Evolutionary conservation across 768 basidiomycete species (phyloP).

Genomic region (Leccinellum luteum): DNA sequence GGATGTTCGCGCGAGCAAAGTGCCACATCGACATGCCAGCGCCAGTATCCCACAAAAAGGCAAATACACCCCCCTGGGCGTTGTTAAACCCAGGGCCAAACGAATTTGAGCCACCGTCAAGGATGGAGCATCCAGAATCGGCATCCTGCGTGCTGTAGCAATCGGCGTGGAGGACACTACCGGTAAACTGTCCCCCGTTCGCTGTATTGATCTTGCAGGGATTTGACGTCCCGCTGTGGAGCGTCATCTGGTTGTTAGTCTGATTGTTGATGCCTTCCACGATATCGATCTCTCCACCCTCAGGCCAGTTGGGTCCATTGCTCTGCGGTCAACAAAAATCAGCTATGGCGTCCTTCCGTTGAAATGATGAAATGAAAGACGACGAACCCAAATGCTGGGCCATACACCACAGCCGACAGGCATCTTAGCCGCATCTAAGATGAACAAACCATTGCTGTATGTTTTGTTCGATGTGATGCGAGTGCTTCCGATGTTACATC

Average conservation of each 20-base stretch:
- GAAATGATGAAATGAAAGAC: background rate
- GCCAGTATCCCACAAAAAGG: constrained; percentile 47
- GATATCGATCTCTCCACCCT: constrained; percentile 65
- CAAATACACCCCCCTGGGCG: constrained; percentile 52
- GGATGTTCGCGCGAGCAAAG: constrained; percentile 50
- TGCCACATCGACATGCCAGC: constrained; percentile 54
- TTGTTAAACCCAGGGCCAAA: constrained; percentile 37
- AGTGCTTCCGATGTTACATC: constrained; percentile 39
- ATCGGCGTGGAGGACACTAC: constrained; percentile 16
- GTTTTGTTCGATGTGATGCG: constrained; percentile 61
- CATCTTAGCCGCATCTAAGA: constrained; percentile 67
- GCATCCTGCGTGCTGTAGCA: constrained; percentile 41
- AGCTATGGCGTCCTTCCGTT: background rate
- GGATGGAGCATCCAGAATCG: constrained; percentile 51
- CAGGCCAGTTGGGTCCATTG: constrained; percentile 53
- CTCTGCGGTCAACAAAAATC: constrained; percentile 23
- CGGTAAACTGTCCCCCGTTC: constrained; percentile 25
- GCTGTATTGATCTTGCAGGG: constrained; percentile 22
- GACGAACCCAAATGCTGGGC: constrained; percentile 55
- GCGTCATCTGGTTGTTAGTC: constrained; percentile 57
- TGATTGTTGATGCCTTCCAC: constrained; percentile 68
- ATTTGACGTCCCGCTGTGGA: constrained; percentile 53
- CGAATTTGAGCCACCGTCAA: constrained; percentile 38
- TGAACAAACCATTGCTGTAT: constrained; percentile 65
- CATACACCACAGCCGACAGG: constrained; percentile 64